Evolutionary conservation across 495 filamentous ascomycete species (phyloP).

Genomic region (Neurospora sp.): DNA sequence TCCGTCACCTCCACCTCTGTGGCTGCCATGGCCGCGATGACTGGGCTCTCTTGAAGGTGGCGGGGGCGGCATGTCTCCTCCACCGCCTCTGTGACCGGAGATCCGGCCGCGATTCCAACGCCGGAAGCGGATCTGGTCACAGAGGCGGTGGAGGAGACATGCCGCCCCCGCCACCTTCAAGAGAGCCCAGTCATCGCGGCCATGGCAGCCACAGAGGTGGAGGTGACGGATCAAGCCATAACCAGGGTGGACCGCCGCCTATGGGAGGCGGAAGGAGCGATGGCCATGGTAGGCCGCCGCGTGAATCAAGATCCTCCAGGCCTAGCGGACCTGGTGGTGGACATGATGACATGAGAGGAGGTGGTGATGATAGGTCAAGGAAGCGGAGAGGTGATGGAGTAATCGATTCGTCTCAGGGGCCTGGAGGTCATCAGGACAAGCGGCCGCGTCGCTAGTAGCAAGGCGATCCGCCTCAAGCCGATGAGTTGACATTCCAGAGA

Average conservation of each 20-base stretch:
- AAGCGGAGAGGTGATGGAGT: slow-evolving; percentile 24
- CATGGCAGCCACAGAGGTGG: slow-evolving; percentile 12
- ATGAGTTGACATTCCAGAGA: background rate
- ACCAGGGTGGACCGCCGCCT: background rate
- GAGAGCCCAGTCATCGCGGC: slow-evolving; percentile 14
- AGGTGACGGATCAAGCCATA: slow-evolving; percentile 1
- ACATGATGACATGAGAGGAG: slow-evolving; percentile 10
- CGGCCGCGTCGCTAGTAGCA: slow-evolving; percentile 18
- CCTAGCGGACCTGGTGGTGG: slow-evolving; percentile 2
- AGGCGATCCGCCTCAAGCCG: background rate
- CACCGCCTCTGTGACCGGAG: slow-evolving; percentile 13
- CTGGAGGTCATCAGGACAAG: slow-evolving; percentile 19
- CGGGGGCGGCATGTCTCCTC: no score
- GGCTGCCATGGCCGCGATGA: no score
- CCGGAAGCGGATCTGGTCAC: slow-evolving; percentile 7
- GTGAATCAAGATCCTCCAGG: slow-evolving; percentile 18
- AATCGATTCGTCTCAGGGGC: slow-evolving; percentile 3
- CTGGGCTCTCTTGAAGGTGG: no score
- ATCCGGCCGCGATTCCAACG: slow-evolving; percentile 15
- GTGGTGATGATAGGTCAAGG: slow-evolving; percentile 18
- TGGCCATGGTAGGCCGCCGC: slow-evolving; percentile 7
- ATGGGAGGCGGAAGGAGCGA: slow-evolving; percentile 5
- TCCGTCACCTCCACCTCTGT: no score
- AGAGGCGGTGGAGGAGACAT: slow-evolving; percentile 13
- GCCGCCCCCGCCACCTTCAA: slow-evolving; percentile 10